A percentile compares a stretch with the other conserved stretches of the same genome.
Conservation (phyloP, 768 basidiomycete species). For the Boletus rubroflammeus region DNA sequence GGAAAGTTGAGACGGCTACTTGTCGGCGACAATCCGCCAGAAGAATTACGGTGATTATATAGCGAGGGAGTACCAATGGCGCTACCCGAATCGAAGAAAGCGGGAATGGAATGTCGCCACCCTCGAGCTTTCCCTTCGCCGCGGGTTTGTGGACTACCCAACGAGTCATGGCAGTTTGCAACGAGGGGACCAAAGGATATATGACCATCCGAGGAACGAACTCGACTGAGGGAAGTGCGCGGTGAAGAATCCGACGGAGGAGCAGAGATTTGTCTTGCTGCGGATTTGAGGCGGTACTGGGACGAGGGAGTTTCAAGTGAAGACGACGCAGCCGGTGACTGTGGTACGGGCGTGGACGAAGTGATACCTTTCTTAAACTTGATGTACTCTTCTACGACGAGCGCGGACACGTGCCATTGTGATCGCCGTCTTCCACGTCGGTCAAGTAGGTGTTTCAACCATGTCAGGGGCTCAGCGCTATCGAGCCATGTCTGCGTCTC, state of each 20-base stretch:
- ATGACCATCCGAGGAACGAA: constrained; percentile 43
- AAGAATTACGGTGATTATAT: constrained; percentile 21
- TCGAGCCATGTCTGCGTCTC: constrained; percentile 52
- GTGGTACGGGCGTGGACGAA: constrained; percentile 12
- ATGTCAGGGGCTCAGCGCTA: constrained; percentile 65
- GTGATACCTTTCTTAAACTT: constrained; percentile 36
- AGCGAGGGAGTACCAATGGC: constrained; percentile 35
- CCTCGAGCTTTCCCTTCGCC: constrained; percentile 33
- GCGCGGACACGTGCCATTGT: constrained; percentile 64
- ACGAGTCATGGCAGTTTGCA: constrained; percentile 45
- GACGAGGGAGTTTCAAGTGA: constrained; percentile 13
- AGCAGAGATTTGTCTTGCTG: constrained; percentile 22
- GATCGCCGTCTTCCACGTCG: constrained; percentile 42
- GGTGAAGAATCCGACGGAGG: constrained; percentile 39
- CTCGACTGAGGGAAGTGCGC: constrained; percentile 38
- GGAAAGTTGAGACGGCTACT: constrained; percentile 42
- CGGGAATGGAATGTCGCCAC: constrained; percentile 30
- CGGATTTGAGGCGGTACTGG: constrained; percentile 10
- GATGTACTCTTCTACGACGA: constrained; percentile 64
- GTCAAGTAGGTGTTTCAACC: constrained; percentile 65
- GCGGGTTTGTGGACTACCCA: constrained; percentile 45
- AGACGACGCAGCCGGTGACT: constrained; percentile 12
- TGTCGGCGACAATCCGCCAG: constrained; percentile 40
- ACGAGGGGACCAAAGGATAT: constrained; percentile 58
- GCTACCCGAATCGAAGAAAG: constrained; percentile 32